Evolutionary conservation across 768 basidiomycete species (phyloP).

Genomic region (Tylopilus sp.): DNA sequence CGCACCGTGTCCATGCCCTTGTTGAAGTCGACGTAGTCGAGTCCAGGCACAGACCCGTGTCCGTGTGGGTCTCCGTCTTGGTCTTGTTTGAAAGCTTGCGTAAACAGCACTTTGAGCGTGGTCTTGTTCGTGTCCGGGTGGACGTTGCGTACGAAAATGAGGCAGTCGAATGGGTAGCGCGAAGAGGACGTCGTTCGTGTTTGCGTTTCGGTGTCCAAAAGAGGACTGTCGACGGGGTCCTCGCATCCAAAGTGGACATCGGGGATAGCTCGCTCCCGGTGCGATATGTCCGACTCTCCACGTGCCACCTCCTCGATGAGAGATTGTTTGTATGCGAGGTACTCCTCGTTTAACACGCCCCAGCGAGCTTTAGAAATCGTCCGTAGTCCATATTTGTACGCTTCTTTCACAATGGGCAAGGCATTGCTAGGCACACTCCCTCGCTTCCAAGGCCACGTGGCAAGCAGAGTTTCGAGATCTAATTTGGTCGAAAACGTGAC

Average conservation of each 20-base stretch:
- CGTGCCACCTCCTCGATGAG: conserved; percentile 47
- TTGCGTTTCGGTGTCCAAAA: neutral
- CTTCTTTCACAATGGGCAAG: conserved; percentile 36
- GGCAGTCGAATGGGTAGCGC: conserved; percentile 59
- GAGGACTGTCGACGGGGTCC: neutral
- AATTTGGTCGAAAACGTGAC: conserved; percentile 46
- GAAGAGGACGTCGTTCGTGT: conserved; percentile 24
- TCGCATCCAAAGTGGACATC: neutral
- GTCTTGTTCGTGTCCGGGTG: conserved; percentile 82
- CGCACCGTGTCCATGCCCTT: conserved; percentile 74
- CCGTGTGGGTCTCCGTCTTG: neutral
- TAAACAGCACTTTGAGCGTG: conserved; percentile 60
- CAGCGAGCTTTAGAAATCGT: conserved; percentile 54
- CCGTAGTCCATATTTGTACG: conserved; percentile 57
- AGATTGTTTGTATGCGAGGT: conserved; percentile 55
- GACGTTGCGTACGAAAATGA: conserved; percentile 68
- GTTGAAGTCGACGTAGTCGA: conserved; percentile 79
- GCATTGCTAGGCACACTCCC: neutral
- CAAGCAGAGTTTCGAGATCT: conserved; percentile 42
- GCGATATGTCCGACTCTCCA: conserved; percentile 1
- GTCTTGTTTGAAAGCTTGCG: conserved; percentile 36
- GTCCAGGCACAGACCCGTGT: conserved; percentile 20
- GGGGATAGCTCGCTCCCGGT: neutral
- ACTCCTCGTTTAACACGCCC: conserved; percentile 65
- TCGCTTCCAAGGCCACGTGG: conserved; percentile 56